Evolutionary conservation across 2,329 filamentous ascomycete genomes (phyloP).

Genomic region (Furcasterigmium furcatum): DNA sequence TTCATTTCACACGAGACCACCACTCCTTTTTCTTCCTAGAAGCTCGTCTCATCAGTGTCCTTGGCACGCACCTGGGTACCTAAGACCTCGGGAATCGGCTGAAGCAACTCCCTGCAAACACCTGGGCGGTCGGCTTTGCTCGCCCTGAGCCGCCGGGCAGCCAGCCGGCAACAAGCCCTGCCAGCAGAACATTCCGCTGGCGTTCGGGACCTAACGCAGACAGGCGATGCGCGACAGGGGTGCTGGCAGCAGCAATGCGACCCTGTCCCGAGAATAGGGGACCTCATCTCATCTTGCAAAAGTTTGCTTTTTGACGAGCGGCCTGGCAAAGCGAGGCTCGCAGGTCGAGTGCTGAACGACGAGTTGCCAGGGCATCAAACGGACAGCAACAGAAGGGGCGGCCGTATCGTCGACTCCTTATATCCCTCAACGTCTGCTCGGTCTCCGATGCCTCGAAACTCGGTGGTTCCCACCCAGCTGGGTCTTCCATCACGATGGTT

Average conservation of each 20-base stretch:
- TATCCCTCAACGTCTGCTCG: conserved; percentile 3
- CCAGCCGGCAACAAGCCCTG: not conserved
- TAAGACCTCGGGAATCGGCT: not conserved
- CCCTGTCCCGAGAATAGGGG: not conserved
- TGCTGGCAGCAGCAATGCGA: not conserved
- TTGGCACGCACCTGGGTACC: not conserved
- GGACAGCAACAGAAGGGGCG: not conserved
- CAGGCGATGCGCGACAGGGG: conserved; percentile 1
- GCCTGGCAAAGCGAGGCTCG: too few relatives aligned
- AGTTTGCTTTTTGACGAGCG: too few relatives aligned
- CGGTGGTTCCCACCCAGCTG: conserved; percentile 2
- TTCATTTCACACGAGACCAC: not conserved
- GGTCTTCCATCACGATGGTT: conserved; percentile 4
- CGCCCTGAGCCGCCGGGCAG: not conserved
- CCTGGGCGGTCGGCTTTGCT: not conserved
- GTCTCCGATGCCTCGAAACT: not conserved
- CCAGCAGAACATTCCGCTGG: not conserved
- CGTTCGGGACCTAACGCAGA: not conserved
- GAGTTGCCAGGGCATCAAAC: not conserved
- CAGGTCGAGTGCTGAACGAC: not conserved
- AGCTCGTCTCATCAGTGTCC: not conserved
- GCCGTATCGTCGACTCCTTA: not conserved
- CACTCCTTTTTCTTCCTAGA: not conserved
- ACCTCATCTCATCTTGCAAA: not conserved
- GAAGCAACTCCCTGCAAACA: not conserved